Conservation (phyloP, 1,139 yeast genomes). For the Kluyveromyces marxianus region DNA sequence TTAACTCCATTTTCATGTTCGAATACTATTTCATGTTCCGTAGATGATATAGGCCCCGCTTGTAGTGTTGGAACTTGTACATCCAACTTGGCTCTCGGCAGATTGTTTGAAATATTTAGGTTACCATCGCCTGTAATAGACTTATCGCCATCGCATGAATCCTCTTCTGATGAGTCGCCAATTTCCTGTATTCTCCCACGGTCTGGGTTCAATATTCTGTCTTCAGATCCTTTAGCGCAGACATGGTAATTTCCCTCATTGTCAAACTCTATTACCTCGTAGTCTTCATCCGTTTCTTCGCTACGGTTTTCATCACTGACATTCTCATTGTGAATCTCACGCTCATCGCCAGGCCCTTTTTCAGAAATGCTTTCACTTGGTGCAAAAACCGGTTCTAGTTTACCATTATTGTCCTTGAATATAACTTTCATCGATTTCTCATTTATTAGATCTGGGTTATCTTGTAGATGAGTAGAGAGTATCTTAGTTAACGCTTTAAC, state of each 20-base stretch:
- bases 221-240: constrained; percentile 1
- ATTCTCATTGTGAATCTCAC: background rate
- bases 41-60: constrained; percentile 3
- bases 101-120: background rate
- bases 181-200: background rate
- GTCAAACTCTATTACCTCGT: constrained; percentile 12
- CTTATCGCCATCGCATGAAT: background rate
- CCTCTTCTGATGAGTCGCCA: background rate
- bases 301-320: background rate
- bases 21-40: constrained; percentile 3
- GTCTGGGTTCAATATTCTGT: background rate
- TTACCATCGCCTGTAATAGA: background rate
- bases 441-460: constrained; percentile 17
- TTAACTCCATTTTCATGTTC: constrained; percentile 4
- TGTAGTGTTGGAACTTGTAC: background rate
- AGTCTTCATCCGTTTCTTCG: constrained; percentile 5
- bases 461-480: constrained; percentile 24
- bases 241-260: constrained; percentile 12
- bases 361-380: background rate
- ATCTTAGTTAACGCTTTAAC: constrained; percentile 27
- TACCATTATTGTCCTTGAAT: constrained; percentile 14
- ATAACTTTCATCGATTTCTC: constrained; percentile 23
- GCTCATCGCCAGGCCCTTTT: background rate
- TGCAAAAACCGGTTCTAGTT: constrained; percentile 6
- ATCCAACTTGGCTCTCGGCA: background rate